These are phyloP conservation scores for Sarocladiaceae sp. DNA, from an alignment of 2,329 filamentous ascomycete species.

Conservation along the genomic window DNA sequence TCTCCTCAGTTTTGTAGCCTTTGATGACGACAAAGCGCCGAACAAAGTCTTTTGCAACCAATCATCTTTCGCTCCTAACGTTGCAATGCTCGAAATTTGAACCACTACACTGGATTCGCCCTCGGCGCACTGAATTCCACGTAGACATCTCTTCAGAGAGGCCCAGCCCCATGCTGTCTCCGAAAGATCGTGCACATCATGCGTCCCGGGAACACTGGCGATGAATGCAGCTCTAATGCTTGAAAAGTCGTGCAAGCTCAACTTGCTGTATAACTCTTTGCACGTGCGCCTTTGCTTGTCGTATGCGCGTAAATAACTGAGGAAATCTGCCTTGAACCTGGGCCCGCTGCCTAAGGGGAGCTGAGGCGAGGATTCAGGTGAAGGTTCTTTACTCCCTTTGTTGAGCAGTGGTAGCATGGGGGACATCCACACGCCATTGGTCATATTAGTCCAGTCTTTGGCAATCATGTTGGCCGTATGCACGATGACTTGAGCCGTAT, in stretches of 20 bases:
- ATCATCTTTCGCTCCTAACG: conserved; percentile 63
- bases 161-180: conserved; percentile 73
- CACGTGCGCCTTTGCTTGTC: conserved; percentile 52
- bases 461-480: conserved; percentile 91
- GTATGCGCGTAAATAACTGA: conserved; percentile 70
- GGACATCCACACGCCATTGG: conserved; percentile 76
- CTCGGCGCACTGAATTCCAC: conserved; percentile 42
- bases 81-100: conserved; percentile 79
- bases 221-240: conserved; percentile 65
- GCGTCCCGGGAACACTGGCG: conserved; percentile 72
- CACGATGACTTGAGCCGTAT: conserved; percentile 72
- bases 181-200: conserved; percentile 43
- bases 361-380: background rate
- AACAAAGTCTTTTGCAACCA: conserved; percentile 70
- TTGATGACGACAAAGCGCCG: conserved; percentile 35
- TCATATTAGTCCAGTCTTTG: conserved; percentile 85
- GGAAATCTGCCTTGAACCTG: conserved; percentile 71
- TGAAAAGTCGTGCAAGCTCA: conserved; percentile 66
- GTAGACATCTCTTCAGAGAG: conserved; percentile 57
- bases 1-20: conserved; percentile 18
- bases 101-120: conserved; percentile 41
- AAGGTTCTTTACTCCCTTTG: background rate
- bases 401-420: conserved; percentile 53
- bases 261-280: conserved; percentile 48
- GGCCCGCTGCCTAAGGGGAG: conserved; percentile 51